phyloP scores from a whole-genome alignment of 75 land plant genomes.

The Ceratopteris richardii region DNA sequence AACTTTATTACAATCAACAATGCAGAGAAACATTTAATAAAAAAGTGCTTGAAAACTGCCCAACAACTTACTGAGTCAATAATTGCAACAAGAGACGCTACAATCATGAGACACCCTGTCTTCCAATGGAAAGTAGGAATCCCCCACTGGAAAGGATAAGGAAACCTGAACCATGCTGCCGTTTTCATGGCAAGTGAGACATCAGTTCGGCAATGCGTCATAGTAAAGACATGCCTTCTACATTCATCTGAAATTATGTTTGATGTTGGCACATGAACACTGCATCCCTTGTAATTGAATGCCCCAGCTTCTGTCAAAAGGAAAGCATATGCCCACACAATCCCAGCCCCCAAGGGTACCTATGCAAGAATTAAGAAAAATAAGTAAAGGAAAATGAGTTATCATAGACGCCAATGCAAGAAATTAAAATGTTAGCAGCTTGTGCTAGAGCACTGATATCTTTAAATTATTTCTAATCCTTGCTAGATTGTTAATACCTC shows the following conservation, averaged over 20 bases:
- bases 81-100: conserved; percentile 74
- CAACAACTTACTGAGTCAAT: conserved; percentile 77
- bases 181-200: conserved; percentile 64
- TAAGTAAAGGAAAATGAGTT: too few relatives aligned
- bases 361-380: conserved; percentile 8
- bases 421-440: too few relatives aligned
- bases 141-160: conserved; percentile 98
- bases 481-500: too few relatives aligned
- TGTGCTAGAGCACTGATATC: too few relatives aligned
- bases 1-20: too few relatives aligned
- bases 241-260: conserved; percentile 52
- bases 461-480: too few relatives aligned
- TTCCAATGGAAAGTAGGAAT: conserved; percentile 64
- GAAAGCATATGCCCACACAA: conserved; percentile 87
- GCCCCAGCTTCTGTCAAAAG: conserved; percentile 77
- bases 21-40: too few relatives aligned
- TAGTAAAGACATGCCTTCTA: conserved; percentile 50
- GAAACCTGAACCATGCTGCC: conserved; percentile 79
- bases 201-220: conserved; percentile 85
- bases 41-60: too few relatives aligned
- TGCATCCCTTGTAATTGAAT: conserved; percentile 75
- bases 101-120: conserved; percentile 60
- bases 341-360: conserved; percentile 77
- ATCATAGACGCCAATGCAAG: too few relatives aligned
- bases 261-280: conserved; percentile 43